Evolutionary conservation across 345 rosid genomes (phyloP).

Genomic region (Populus ilicifolia): DNA sequence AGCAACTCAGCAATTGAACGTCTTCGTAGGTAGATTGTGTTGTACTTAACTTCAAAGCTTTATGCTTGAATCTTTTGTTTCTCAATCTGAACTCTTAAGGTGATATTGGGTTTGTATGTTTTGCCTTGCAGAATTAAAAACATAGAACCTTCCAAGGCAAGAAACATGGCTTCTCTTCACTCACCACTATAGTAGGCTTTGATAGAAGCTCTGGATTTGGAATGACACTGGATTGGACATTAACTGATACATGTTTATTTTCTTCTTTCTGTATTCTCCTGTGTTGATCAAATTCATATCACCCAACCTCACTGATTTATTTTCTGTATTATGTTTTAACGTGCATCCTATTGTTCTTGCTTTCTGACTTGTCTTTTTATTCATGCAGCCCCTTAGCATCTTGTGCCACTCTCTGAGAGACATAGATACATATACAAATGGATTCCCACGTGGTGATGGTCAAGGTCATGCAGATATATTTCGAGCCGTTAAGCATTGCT

Average conservation of each 20-base stretch:
- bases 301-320: background rate
- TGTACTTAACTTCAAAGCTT: background rate
- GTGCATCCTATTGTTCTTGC: background rate
- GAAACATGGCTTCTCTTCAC: slow-evolving; percentile 8
- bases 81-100: background rate
- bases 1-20: slow-evolving; percentile 80
- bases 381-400: slow-evolving; percentile 87
- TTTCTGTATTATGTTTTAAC: background rate
- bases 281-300: too few species aligned
- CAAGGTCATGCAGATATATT: slow-evolving; percentile 83
- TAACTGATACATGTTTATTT: background rate
- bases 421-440: slow-evolving; percentile 72
- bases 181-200: background rate
- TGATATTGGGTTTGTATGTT: slow-evolving; percentile 12
- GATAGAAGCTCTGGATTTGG: background rate
- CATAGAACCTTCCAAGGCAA: slow-evolving; percentile 74
- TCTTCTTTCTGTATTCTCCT: too few species aligned
- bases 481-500: slow-evolving; percentile 85
- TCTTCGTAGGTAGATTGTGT: slow-evolving; percentile 61
- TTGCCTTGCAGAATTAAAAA: slow-evolving; percentile 70
- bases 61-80: background rate
- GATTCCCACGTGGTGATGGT: slow-evolving; percentile 82
- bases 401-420: slow-evolving; percentile 77
- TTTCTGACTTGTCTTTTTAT: slow-evolving; percentile 8
- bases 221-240: background rate